Percentiles rank a stretch among this genome's conserved stretches.
phyloP scores from a whole-genome alignment of 805 yeast species.

The Cyberlindnera xylosilytica region DNA sequence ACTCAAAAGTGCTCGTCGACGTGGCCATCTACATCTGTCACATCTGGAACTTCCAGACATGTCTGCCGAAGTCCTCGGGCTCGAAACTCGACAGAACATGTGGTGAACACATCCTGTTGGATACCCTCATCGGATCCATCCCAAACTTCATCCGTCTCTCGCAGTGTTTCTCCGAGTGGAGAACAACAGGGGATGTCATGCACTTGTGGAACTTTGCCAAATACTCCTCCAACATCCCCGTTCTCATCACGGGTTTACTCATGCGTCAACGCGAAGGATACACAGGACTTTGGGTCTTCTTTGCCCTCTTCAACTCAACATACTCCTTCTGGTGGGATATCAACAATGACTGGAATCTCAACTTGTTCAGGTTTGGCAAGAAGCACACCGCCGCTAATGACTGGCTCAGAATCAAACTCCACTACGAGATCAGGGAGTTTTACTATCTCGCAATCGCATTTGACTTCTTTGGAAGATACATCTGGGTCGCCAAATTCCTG shows the following conservation, averaged over 20 bases:
- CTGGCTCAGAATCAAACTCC: slow-evolving; percentile 7
- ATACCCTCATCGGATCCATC: slow-evolving; percentile 37
- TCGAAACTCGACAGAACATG: slow-evolving; percentile 31
- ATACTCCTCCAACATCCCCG: slow-evolving; percentile 64
- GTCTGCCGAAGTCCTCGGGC: slow-evolving; percentile 28
- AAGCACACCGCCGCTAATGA: not conserved
- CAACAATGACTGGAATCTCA: slow-evolving; percentile 74
- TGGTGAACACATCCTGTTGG: slow-evolving; percentile 33
- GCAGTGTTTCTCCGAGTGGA: slow-evolving; percentile 78
- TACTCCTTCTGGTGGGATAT: slow-evolving; percentile 91
- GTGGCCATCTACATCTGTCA: slow-evolving; percentile 54
- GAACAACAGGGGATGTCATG: slow-evolving; percentile 40
- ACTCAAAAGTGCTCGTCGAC: slow-evolving; percentile 74
- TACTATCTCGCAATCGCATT: slow-evolving; percentile 56
- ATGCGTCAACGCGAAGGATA: slow-evolving; percentile 16
- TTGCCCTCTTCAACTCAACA: slow-evolving; percentile 60
- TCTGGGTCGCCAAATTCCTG: slow-evolving; percentile 67
- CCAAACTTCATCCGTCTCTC: slow-evolving; percentile 77
- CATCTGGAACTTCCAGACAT: slow-evolving; percentile 34
- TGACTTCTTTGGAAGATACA: slow-evolving; percentile 67
- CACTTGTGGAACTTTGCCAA: slow-evolving; percentile 74
- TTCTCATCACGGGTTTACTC: slow-evolving; percentile 37
- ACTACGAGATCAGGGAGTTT: slow-evolving; percentile 21
- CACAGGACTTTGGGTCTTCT: slow-evolving; percentile 30
- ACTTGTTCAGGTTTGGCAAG: slow-evolving; percentile 37